A percentile compares a stretch with the other conserved stretches of the same genome.
These are phyloP conservation scores for Mycena crocata DNA, from an alignment of 768 basidiomycete genomes.

Conservation along the genomic window DNA sequence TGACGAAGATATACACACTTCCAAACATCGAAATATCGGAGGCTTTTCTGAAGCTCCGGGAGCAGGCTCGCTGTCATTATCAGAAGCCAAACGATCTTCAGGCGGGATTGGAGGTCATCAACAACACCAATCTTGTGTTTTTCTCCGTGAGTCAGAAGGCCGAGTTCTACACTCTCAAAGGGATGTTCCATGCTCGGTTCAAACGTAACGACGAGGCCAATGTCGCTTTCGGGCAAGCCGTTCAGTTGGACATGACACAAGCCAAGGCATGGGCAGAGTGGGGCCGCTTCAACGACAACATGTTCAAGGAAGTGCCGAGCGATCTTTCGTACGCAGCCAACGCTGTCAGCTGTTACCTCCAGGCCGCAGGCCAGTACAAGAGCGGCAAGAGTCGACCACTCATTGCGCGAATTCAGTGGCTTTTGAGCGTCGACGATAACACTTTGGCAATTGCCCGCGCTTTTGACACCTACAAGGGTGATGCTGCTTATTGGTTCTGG, in stretches of 20 bases:
- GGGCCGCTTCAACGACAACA: constrained; percentile 92
- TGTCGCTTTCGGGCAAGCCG: constrained; percentile 91
- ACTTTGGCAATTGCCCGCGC: constrained; percentile 77
- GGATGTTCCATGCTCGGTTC: constrained; percentile 95
- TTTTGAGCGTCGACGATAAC: constrained; percentile 91
- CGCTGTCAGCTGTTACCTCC: constrained; percentile 97
- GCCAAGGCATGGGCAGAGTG: constrained; percentile 99
- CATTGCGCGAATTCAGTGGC: constrained; percentile 94
- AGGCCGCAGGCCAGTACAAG: constrained; percentile 96
- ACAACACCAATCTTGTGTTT: constrained; percentile 99
- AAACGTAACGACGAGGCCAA: constrained; percentile 91
- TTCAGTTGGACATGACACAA: constrained; percentile 94
- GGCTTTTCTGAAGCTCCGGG: constrained; percentile 97
- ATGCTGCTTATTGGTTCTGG: constrained; percentile 99
- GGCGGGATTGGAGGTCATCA: constrained; percentile 97
- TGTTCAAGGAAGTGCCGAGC: constrained; percentile 87
- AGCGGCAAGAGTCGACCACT: constrained; percentile 92
- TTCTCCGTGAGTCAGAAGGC: constrained; percentile 96
- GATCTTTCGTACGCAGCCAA: constrained; percentile 85
- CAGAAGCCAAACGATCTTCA: constrained; percentile 94
- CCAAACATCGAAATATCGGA: constrained; percentile 99
- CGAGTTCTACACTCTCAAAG: constrained; percentile 98
- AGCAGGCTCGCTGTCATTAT: constrained; percentile 98
- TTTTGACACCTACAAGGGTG: constrained; percentile 96
- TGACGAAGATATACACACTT: constrained; percentile 98